Base-by-base conservation (phyloP, 1,284 basidiomycete genomes). In the Cutaneotrichosporon mucoides region DNA sequence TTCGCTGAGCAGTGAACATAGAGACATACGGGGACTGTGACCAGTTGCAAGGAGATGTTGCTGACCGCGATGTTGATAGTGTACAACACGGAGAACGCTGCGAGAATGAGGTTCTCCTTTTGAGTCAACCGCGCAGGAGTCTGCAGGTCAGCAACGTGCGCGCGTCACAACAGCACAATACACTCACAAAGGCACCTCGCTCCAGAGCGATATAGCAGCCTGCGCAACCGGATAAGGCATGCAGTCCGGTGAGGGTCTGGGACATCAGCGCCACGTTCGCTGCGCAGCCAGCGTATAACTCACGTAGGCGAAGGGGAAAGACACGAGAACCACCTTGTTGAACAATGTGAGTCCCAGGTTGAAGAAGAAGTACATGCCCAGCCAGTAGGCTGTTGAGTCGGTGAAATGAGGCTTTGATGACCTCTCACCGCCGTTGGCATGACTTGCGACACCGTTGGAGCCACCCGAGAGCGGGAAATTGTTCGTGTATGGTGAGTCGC, bases 21-120 rank as follows among this genome's bases (percentile, higher is more conserved):
- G 5, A 9, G n/a, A 85, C 89, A 69, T 63, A 92, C 91, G 1
- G 93, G 92, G 5, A 96, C 86, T 8, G 92, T 92, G 49, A 96
- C 93, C 34, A 96, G 81, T 64, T 89, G 78, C 16, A 96, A 81
- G 2, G 89, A 92, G 16, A 92, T 80, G 76, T 97, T 96, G 79
- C 90, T 93, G 52, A 95, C 88, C 33, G 88, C 88, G 67, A 97
- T 94, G 72, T 97, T 96, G 73, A 93, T 80, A 6, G 92, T 89
- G 76, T 95, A 96, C 0, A 96, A 81, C 8, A 88, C 80, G 63
- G 90, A 93, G 79, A 95, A 97, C 1, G 85, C 84, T 13, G 84
- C 75, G 35, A 96, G 80, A 9, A 88, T 83, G 34, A 84, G 61
- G 59, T 83, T 84, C 70, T 92, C 86, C 40, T 79, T 78, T 38